phyloP scores from a whole-genome alignment of 1,284 basidiomycete genomes.

The Cryptococcus sp. region DNA sequence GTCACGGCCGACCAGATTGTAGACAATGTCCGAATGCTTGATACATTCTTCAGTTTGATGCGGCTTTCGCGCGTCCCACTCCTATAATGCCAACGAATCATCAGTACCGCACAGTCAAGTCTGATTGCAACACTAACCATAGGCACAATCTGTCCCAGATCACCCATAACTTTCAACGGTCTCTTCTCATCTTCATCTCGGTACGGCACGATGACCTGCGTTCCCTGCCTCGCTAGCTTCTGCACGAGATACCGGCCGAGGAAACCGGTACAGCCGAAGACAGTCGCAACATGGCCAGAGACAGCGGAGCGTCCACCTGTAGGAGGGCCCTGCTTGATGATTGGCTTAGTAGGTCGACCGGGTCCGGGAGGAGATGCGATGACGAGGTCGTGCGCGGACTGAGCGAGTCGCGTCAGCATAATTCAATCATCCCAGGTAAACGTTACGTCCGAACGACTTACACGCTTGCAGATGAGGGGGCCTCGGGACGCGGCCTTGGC shows the following conservation, averaged over 20 bases:
- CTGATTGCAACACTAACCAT: conserved; percentile 63
- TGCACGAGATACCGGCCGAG: conserved; percentile 91
- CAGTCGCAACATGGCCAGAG: conserved; percentile 88
- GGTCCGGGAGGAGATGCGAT: conserved; percentile 26
- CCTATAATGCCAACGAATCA: conserved; percentile 58
- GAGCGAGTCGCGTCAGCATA: conserved; percentile 1
- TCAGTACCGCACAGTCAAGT: too few relatives aligned
- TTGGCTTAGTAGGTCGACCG: conserved; percentile 57
- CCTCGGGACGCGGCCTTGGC: conserved; percentile 22
- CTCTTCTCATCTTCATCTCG: conserved; percentile 94
- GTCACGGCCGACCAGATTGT: conserved; percentile 86
- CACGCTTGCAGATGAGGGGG: conserved; percentile 11
- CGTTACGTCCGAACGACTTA: conserved; percentile 4
- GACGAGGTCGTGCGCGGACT: conserved; percentile 51
- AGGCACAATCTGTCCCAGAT: conserved; percentile 93
- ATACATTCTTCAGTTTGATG: conserved; percentile 91
- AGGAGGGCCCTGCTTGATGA: conserved; percentile 67
- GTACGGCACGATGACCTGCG: conserved; percentile 94
- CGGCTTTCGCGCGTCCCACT: conserved; percentile 89
- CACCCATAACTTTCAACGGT: conserved; percentile 88
- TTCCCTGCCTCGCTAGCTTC: conserved; percentile 91
- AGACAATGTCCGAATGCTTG: conserved; percentile 95
- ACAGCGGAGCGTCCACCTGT: conserved; percentile 82
- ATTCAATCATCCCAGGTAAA: too few relatives aligned
- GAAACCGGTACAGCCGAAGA: conserved; percentile 96